A percentile compares a stretch with the other conserved stretches of the same genome.
Conservation (phyloP, 1,284 basidiomycete species). For the Chalciporus piperatoides region DNA sequence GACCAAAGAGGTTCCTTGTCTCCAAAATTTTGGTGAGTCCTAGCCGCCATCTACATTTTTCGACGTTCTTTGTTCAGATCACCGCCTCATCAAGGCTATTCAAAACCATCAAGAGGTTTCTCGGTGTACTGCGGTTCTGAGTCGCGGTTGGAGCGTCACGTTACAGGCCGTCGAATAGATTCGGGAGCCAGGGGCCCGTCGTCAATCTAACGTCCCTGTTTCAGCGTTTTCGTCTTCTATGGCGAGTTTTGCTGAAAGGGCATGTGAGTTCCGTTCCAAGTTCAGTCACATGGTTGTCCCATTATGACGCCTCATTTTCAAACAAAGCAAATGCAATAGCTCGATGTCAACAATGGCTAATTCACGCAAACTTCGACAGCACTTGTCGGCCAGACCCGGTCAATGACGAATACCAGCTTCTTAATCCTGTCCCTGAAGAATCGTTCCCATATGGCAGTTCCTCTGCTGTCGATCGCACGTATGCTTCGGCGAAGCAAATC, state of each 20-base stretch:
- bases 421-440: slow-evolving; percentile 9
- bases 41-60: neutral
- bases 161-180: neutral
- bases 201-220: neutral
- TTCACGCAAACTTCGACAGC: neutral
- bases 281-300: neutral
- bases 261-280: slow-evolving; percentile 10
- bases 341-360: slow-evolving; percentile 23
- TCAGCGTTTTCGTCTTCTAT: slow-evolving; percentile 4
- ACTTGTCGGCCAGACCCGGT: neutral
- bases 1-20: too few relatives aligned
- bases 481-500: neutral
- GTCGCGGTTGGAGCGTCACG: neutral
- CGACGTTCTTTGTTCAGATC: slow-evolving; percentile 1
- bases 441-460: neutral
- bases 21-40: too few relatives aligned
- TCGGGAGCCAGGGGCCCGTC: neutral
- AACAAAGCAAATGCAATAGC: slow-evolving; percentile 13
- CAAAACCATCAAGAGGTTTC: too few relatives aligned
- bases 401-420: slow-evolving; percentile 29
- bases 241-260: slow-evolving; percentile 7
- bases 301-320: neutral
- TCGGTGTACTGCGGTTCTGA: too few relatives aligned
- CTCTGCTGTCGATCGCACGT: neutral
- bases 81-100: neutral